Evolutionary conservation across 352 stramenopile species (phyloP).

Genomic region (Pythium sp.): DNA sequence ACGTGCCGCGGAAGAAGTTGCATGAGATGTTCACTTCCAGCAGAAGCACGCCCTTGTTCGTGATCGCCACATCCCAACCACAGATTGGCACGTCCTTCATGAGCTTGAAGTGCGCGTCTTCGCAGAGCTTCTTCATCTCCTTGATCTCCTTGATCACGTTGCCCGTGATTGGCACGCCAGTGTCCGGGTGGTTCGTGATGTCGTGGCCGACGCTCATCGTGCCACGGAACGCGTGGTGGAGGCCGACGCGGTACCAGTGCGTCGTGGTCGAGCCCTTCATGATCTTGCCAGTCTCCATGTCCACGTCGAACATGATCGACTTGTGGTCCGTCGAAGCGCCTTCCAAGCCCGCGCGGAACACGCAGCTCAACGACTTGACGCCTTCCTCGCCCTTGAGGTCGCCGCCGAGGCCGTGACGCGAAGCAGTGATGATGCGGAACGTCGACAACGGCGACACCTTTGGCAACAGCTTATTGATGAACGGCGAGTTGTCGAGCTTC

Average conservation of each 20-base stretch:
- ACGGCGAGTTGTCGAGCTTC: conserved; percentile 91
- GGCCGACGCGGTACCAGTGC: conserved; percentile 94
- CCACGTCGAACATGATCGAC: conserved; percentile 98
- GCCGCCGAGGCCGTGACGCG: conserved; percentile 56
- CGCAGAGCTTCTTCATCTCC: conserved; percentile 78
- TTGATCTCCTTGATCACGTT: conserved; percentile 88
- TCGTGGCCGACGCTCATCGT: conserved; percentile 85
- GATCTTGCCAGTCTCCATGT: conserved; percentile 93
- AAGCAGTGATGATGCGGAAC: conserved; percentile 97
- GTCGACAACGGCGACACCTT: conserved; percentile 94
- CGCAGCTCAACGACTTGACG: conserved; percentile 78
- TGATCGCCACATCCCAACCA: conserved; percentile 92
- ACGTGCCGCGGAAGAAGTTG: conserved; percentile 93
- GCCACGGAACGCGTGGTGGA: conserved; percentile 62
- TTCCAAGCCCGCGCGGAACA: conserved; percentile 67
- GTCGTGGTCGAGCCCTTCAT: conserved; percentile 94
- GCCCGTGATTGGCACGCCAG: conserved; percentile 81
- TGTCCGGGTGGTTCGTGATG: conserved; percentile 89
- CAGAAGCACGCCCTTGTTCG: conserved; percentile 85
- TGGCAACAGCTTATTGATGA: conserved; percentile 91
- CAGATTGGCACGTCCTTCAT: conserved; percentile 92
- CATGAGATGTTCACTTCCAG: conserved; percentile 93
- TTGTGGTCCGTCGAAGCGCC: conserved; percentile 94
- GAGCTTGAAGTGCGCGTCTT: conserved; percentile 87
- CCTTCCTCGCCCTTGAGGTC: conserved; percentile 53